A percentile compares a stretch with the other conserved stretches of the same genome.
Evolutionary conservation across 805 yeast species (phyloP).

Genomic region (Pichia heedii): DNA sequence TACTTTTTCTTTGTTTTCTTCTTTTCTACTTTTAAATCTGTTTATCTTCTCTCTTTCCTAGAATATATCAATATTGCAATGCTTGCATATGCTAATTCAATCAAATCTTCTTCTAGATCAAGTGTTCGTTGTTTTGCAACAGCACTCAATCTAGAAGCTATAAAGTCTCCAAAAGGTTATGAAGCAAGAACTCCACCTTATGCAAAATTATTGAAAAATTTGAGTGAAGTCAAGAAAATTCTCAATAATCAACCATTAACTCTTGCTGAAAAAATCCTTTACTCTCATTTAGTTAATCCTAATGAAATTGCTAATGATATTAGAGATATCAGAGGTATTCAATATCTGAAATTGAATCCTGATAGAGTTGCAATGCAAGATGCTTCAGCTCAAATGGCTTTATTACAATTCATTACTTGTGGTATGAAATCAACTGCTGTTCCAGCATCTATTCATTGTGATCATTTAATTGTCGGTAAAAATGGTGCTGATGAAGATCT

Average conservation of each 20-base stretch:
- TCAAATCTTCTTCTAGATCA: constrained; percentile 5
- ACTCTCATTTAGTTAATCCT: constrained; percentile 92
- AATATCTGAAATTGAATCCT: constrained; percentile 90
- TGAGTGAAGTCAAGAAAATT: constrained; percentile 33
- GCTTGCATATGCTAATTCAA: constrained; percentile 4
- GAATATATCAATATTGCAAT: no score
- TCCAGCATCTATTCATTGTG: constrained; percentile 96
- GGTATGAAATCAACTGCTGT: constrained; percentile 87
- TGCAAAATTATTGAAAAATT: constrained; percentile 56
- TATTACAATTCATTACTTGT: constrained; percentile 93
- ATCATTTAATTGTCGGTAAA: constrained; percentile 94
- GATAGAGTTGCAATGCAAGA: constrained; percentile 99
- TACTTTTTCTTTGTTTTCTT: not conserved
- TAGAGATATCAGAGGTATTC: constrained; percentile 61
- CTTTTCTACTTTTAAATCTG: no score
- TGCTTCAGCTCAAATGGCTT: constrained; percentile 98
- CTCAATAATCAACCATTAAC: constrained; percentile 57
- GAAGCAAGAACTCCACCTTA: constrained; percentile 82
- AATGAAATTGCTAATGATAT: constrained; percentile 57
- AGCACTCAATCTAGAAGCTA: constrained; percentile 14
- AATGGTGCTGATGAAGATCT: constrained; percentile 82
- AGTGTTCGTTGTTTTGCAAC: constrained; percentile 20
- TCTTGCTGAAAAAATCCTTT: constrained; percentile 89
- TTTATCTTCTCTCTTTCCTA: no score
- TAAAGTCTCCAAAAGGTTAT: constrained; percentile 48